Base-by-base conservation (phyloP, 208 protist genomes). In the Novymonas esmeraldas region DNA sequence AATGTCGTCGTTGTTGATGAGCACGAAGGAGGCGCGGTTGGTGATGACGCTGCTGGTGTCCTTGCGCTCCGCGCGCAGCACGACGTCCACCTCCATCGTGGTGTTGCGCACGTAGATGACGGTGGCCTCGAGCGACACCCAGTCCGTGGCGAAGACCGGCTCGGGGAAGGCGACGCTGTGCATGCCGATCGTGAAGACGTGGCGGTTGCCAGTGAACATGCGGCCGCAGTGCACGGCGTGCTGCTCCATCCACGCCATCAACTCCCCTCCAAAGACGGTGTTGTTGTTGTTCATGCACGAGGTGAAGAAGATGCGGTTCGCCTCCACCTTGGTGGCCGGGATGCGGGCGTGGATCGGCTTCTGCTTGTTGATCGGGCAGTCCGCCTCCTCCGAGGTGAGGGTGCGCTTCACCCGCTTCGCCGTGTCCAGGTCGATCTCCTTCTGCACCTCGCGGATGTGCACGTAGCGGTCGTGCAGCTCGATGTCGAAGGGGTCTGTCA, bases 181-280 rank as follows among this genome's bases (percentile, higher is more conserved):
- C 93, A 97, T 96, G n/a, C 82, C 83, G 11, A 96, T 70, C 16
- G 87, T 94, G 61, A 82, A 93, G n/a, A 97, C 76, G 64, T 97
- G 69, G 39, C 88, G 77, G 73, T 96, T 93, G 28, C 82, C 88
- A 13, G 86, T 92, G 68, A 97, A 95, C 84, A 91, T 94, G 52
- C 85, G 80, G 55, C 76, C 93, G 61, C 93, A 97, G 71, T 95
- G 80, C 33, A 89, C 81, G 16, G 93, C 93, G 62, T 95, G 86
- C 45, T 71, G 76, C 78, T 97, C 93, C 93, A 97, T 97, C 90
- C 93, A 97, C 46, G 76, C 52, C 87, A 97, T 94, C 52, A 97
- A 66, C 68, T 97, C 93, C 2, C 93, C 93, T 39, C 93, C 93
- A 69, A 97, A 97, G 39, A 97, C 88, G 48, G 93, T 97, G 72